Evolutionary conservation across 192 early-diverging fungal genomes (phyloP).

Genomic region (Geranomyces variabilis): DNA sequence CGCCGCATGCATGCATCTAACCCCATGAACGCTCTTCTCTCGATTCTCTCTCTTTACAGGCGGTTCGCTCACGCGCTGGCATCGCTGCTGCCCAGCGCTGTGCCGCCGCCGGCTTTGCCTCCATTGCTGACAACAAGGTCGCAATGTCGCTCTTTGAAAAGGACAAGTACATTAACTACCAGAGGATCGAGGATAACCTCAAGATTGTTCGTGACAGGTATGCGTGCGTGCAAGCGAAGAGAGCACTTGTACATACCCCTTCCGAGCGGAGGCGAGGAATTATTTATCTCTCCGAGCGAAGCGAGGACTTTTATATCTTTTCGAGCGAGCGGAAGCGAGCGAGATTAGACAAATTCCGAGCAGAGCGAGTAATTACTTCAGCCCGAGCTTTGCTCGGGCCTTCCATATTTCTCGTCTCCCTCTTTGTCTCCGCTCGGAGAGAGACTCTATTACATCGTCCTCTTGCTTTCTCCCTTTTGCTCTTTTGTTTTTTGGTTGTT

Average conservation of each 20-base stretch:
- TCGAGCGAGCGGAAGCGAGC: neutral
- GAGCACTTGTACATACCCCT: too few relatives aligned
- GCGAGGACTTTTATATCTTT: neutral
- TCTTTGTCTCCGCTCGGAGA: too few relatives aligned
- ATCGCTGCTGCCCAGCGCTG: slow-evolving; percentile 10
- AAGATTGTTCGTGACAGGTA: slow-evolving; percentile 91
- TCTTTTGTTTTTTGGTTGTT: too few relatives aligned
- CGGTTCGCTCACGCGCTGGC: neutral
- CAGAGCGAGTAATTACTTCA: too few relatives aligned
- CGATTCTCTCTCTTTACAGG: too few relatives aligned
- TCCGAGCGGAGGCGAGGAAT: slow-evolving; percentile 2
- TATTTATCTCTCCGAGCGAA: neutral
- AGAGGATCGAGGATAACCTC: slow-evolving; percentile 93
- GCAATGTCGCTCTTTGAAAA: slow-evolving; percentile 89
- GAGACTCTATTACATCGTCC: too few relatives aligned
- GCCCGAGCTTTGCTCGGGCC: too few relatives aligned
- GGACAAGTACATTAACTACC: slow-evolving; percentile 97
- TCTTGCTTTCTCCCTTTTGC: too few relatives aligned
- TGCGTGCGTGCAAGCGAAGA: neutral
- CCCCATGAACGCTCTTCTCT: too few relatives aligned
- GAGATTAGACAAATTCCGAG: neutral
- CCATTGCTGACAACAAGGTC: slow-evolving; percentile 70
- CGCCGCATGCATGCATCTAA: too few relatives aligned
- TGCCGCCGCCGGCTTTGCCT: slow-evolving; percentile 28
- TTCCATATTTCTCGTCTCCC: too few relatives aligned